phyloP scores from a whole-genome alignment of 345 rosid species.

The Abelmoschus esculentus region DNA sequence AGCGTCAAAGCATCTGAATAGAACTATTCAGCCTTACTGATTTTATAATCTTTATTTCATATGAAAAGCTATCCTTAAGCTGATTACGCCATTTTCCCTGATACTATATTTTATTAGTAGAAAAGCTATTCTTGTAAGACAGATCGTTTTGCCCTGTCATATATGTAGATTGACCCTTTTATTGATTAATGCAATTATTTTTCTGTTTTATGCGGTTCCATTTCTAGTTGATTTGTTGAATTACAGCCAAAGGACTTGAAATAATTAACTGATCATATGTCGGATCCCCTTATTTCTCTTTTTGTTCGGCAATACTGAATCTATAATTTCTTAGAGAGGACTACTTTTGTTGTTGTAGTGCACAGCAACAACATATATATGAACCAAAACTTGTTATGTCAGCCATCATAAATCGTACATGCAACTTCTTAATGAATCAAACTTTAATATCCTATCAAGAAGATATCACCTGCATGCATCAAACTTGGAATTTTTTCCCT shows the following conservation, averaged over 20 bases:
- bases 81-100: no score
- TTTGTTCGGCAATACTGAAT: neutral
- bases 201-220: neutral
- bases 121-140: neutral
- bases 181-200: neutral
- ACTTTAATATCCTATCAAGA: neutral
- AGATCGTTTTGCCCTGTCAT: neutral
- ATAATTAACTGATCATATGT: neutral
- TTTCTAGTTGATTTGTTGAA: neutral
- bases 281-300: no score
- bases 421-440: neutral
- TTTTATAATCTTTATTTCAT: neutral
- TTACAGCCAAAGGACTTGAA: neutral
- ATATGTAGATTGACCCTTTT: neutral
- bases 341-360: neutral
- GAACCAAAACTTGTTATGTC: neutral
- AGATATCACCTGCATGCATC: neutral
- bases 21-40: neutral
- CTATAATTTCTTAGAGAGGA: neutral
- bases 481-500: neutral
- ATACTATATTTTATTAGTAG: neutral
- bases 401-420: neutral
- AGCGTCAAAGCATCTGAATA: conserved; percentile 15
- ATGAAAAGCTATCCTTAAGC: no score
- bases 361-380: neutral